These are phyloP conservation scores for Forsythia suspensa DNA, from an alignment of 257 asterid species.

Conservation along the genomic window DNA sequence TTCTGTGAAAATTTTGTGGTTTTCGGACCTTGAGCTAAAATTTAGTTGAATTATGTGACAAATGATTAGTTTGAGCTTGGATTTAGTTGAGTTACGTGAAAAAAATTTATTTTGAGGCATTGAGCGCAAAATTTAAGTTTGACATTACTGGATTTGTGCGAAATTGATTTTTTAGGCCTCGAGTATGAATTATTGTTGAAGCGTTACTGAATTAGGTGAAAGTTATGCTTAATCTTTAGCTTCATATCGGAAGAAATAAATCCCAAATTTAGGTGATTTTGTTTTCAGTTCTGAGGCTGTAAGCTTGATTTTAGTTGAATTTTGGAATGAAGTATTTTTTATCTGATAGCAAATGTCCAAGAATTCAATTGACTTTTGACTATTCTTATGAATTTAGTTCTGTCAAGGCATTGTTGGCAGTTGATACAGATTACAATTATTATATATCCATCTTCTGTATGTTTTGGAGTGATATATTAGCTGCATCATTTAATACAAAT, in stretches of 20 bases:
- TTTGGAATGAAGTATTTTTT: background rate
- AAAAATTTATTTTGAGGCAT: conserved; percentile 4
- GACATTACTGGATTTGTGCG: background rate
- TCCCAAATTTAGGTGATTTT: background rate
- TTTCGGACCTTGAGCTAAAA: background rate
- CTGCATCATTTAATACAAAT: background rate
- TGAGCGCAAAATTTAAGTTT: background rate
- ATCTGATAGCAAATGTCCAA: background rate
- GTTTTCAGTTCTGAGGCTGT: background rate
- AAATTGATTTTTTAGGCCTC: background rate
- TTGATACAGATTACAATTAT: background rate
- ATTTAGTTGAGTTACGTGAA: conserved; percentile 5
- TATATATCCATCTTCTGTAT: background rate
- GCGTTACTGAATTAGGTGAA: background rate
- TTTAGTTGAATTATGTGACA: conserved; percentile 4
- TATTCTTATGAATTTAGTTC: background rate
- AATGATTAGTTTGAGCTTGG: conserved; percentile 8
- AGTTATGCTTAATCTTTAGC: background rate
- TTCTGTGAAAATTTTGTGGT: background rate
- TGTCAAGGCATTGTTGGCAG: background rate
- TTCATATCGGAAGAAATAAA: too few relatives aligned
- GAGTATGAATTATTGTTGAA: background rate
- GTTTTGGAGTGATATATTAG: background rate
- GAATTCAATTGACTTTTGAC: background rate
- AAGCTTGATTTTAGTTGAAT: background rate